Evolutionary conservation across 805 yeast genomes (phyloP), one percentile per base, ranked within the genome.

Genomic region (Nematodospora valgi): DNA sequence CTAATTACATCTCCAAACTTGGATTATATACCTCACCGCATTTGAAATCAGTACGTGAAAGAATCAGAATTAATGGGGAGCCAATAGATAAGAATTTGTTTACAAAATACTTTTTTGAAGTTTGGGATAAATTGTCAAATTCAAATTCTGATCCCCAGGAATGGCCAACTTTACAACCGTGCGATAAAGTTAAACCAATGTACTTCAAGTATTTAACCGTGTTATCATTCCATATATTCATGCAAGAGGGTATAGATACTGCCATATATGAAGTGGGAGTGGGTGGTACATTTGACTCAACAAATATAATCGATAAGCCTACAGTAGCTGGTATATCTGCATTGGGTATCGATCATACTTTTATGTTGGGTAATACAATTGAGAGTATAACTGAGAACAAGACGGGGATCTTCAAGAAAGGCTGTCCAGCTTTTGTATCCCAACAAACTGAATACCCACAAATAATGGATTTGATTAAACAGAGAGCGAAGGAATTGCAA

Each of bases 21-120:
- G 99, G 98, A 0, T 70, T 93, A n/a, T 93, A 86, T 55, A 89
- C 98, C 2, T 86, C 96, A 2, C 99, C 99, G 1, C 99, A 93
- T 61, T 72, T 93, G 58, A 87, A 83, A 59, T 77, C 93, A 10
- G 98, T 93, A 1, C 68, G 98, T 28, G 99, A 93, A 56, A 72
- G 99, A 51, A 83, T 93, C 40, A 72, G 86, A 59, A 83, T 93
- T 48, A 75, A 89, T 56, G 97, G 97, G 2, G 60, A 72, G 41
- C 96, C 98, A 2, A 77, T 93, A 23, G 71, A 80, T 35, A 95
- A 88, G 56, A 79, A 74, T 16, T 70, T 78, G 51, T 93, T 93
- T 58, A 77, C 96, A 13, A 75, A 78, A 49, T 94, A 93, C 58
- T 93, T 94, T 54, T 94, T 87, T 55, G 95, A 93, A 53, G 87